Base-by-base conservation (phyloP, 306 rosid genomes). In the Vigna nakashimae region DNA sequence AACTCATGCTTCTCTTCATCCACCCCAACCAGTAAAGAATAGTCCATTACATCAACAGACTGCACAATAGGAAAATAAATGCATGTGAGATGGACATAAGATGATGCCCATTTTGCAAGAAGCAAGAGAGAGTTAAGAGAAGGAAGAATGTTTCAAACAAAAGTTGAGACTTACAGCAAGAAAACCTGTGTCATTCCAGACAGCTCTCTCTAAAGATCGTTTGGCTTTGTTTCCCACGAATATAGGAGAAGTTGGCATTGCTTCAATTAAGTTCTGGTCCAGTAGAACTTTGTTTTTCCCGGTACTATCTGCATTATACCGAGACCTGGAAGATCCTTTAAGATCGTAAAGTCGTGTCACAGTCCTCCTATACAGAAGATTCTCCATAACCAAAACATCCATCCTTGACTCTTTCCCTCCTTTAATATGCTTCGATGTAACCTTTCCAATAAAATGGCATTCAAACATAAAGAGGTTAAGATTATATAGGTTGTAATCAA, bases 221-320 rank as follows among this genome's bases (percentile, higher is more conserved):
- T 96, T 96, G 4, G 96, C 97, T 80, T 96, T 96, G 90, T 86
- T 89, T 75, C 98, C 97, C 79, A 95, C 91, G 60, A 95, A 95
- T 75, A 95, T 95, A 17, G 99, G 99, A 84, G 91, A 88, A 22
- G 99, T 95, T n/a, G 99, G 97, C 98, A 95, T 95, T 78, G 98
- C 93, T 83, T 95, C 99, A 71, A 95, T 89, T 89, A 95, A 87
- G 83, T 95, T 95, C 78, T 95, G 93, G 88, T 95, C 99, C 79
- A 95, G 80, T 34, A 95, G 88, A 81, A 91, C 98, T 80, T 88
- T 89, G 90, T 94, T 91, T 76, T 86, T 91, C 78, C 99, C 99
- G 7, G 81, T 87, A 17, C 79, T 72, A 80, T 95, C 99, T 49
- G 97, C 80, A 85, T 92, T 92, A 78, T 96, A 96, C 77, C 99